These are phyloP conservation scores for Colletotrichum kahawae DNA, from an alignment of 2,329 filamentous ascomycete species.

Conservation along the genomic window DNA sequence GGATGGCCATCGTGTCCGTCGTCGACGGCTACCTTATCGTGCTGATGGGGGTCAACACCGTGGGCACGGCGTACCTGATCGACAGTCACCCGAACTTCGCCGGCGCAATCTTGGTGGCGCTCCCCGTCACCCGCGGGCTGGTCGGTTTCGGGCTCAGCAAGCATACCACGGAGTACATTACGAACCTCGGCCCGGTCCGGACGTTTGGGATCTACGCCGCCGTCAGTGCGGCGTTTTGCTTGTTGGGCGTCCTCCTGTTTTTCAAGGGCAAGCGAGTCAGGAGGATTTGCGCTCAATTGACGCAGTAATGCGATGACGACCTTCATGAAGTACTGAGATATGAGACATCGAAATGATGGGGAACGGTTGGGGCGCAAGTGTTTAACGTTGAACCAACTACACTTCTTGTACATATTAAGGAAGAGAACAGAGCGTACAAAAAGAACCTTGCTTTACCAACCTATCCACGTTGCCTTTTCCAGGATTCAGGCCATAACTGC, in stretches of 20 bases:
- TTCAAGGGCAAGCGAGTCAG: slow-evolving; percentile 4
- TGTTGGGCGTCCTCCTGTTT: slow-evolving; percentile 3
- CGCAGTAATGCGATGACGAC: neutral
- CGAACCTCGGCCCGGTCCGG: slow-evolving; percentile 4
- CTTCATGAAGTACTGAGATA: neutral
- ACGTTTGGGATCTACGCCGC: slow-evolving; percentile 17
- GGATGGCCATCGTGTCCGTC: slow-evolving; percentile 15
- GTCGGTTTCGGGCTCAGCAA: slow-evolving; percentile 16
- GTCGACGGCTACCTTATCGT: slow-evolving; percentile 13
- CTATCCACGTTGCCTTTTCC: neutral
- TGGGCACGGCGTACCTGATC: slow-evolving; percentile 13
- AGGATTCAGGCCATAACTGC: neutral
- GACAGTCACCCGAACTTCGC: slow-evolving; percentile 11
- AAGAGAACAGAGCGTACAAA: neutral
- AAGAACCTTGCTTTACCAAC: neutral
- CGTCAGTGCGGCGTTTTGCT: slow-evolving; percentile 5
- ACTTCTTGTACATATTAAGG: neutral
- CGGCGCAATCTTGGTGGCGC: slow-evolving; percentile 6
- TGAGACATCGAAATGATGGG: neutral
- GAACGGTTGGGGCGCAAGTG: neutral
- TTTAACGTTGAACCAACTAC: neutral
- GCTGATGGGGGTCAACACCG: slow-evolving; percentile 6
- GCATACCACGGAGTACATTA: slow-evolving; percentile 24
- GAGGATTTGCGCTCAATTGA: neutral
- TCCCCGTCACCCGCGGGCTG: slow-evolving; percentile 11